Conservation (phyloP, 2,329 filamentous ascomycete species). For the Boeremia lycopersici region DNA sequence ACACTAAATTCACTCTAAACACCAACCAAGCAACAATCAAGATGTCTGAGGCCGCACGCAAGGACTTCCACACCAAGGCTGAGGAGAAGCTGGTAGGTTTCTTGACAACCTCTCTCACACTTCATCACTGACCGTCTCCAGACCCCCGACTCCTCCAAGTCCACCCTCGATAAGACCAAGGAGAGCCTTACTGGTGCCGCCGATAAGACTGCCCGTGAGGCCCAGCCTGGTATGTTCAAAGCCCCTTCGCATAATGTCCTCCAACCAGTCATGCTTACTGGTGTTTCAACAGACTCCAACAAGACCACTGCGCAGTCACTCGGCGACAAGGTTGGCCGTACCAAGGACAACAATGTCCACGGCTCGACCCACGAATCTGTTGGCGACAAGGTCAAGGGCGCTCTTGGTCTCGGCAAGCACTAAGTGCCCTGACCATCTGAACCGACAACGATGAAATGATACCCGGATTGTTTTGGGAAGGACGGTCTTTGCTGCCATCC, state of each 20-base stretch:
- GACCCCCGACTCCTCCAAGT: constrained; percentile 66
- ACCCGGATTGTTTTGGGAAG: not conserved
- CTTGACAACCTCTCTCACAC: not conserved
- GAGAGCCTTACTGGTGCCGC: constrained; percentile 61
- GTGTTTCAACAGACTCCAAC: constrained; percentile 49
- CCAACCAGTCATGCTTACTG: not conserved
- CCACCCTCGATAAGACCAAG: constrained; percentile 63
- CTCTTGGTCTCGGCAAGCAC: constrained; percentile 53
- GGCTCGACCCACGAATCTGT: constrained; percentile 47
- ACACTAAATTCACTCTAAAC: constrained; percentile 21
- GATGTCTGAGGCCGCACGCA: constrained; percentile 68
- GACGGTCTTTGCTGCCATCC: constrained; percentile 1
- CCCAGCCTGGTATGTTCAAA: constrained; percentile 44
- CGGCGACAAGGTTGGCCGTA: constrained; percentile 48
- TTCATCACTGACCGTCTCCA: constrained; percentile 28
- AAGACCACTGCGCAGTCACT: constrained; percentile 62
- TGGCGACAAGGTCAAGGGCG: constrained; percentile 56
- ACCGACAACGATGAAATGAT: not conserved
- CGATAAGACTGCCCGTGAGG: constrained; percentile 58
- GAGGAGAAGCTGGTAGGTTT: constrained; percentile 52
- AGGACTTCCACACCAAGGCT: constrained; percentile 63
- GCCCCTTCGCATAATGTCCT: not conserved
- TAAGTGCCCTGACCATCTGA: not conserved
- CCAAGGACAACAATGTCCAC: constrained; percentile 47
- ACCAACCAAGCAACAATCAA: constrained; percentile 43